Conservation (phyloP, 2,329 filamentous ascomycete genomes). For the Diplodia mutila region DNA sequence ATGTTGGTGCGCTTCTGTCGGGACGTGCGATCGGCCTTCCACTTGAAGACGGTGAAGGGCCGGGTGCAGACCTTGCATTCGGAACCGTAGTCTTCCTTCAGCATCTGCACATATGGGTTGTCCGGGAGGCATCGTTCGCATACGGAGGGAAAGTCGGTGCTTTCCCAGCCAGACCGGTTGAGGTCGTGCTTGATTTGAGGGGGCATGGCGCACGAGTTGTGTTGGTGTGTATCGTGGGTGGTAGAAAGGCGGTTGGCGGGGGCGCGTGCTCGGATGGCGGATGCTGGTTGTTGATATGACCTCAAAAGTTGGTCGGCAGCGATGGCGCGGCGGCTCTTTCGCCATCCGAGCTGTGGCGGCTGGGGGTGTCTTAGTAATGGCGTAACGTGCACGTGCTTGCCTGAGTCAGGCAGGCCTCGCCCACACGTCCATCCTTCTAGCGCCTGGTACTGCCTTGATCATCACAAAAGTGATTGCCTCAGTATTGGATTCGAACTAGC, state of each 20-base stretch:
- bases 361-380: not conserved
- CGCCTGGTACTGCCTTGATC: not conserved
- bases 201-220: conserved; percentile 60
- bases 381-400: not conserved
- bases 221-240: not conserved
- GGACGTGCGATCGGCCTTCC: conserved; percentile 89
- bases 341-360: conserved; percentile 11
- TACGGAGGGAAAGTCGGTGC: conserved; percentile 85
- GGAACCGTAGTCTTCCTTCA: conserved; percentile 93
- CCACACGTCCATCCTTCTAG: not conserved
- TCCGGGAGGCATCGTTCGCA: conserved; percentile 93
- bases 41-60: conserved; percentile 93
- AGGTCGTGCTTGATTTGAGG: conserved; percentile 95
- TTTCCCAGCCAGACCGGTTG: conserved; percentile 95
- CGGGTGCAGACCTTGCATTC: conserved; percentile 88
- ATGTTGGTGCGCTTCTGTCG: conserved; percentile 94
- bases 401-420: not conserved
- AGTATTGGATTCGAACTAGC: too few species aligned
- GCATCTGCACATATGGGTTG: conserved; percentile 98
- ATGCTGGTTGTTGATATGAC: conserved; percentile 17
- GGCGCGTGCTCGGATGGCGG: conserved; percentile 18
- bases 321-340: conserved; percentile 18
- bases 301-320: conserved; percentile 12
- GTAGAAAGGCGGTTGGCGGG: not conserved
- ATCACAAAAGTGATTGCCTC: not conserved